A percentile compares a stretch with the other conserved stretches of the same genome.
Conservation (phyloP, 371 early-diverging fungal species). For the Mortierella sp. region DNA sequence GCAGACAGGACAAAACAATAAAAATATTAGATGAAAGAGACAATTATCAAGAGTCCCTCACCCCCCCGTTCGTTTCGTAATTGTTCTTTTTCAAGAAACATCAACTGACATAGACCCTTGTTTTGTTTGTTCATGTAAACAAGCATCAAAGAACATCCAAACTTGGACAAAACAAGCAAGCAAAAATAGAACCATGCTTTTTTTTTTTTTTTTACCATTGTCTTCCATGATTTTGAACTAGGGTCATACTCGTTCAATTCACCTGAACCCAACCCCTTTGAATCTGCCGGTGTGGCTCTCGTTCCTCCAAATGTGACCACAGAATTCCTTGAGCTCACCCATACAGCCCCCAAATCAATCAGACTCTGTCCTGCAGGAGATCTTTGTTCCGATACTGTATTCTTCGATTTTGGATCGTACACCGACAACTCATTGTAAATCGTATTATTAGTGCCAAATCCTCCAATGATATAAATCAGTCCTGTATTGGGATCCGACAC, state of each 20-base stretch:
- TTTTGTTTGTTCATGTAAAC: no score
- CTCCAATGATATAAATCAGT: conserved; percentile 35
- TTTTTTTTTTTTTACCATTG: conserved; percentile 25
- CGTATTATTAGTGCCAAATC: conserved; percentile 1
- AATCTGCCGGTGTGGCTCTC: conserved; percentile 13
- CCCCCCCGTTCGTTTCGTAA: no score
- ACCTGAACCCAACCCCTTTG: background rate
- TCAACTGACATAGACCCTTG: no score
- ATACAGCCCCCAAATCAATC: conserved; percentile 31
- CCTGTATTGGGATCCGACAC: conserved; percentile 44
- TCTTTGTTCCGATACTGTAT: conserved; percentile 14
- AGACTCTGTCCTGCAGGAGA: conserved; percentile 19
- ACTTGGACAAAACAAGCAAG: no score
- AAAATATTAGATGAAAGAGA: no score
- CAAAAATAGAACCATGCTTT: no score
- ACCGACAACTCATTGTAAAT: conserved; percentile 21
- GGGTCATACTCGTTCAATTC: conserved; percentile 32
- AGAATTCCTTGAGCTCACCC: conserved; percentile 17
- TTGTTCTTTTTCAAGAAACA: background rate
- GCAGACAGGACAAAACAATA: background rate
- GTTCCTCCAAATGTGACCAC: conserved; percentile 44
- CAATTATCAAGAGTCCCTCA: no score
- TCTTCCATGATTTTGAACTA: conserved; percentile 20
- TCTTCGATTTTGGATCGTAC: conserved; percentile 25
- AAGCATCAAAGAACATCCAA: no score